A percentile compares a stretch with the other conserved stretches of the same genome.
Conservation (phyloP, 2,329 filamentous ascomycete genomes). For the Neofusicoccum kwambonambiense region DNA sequence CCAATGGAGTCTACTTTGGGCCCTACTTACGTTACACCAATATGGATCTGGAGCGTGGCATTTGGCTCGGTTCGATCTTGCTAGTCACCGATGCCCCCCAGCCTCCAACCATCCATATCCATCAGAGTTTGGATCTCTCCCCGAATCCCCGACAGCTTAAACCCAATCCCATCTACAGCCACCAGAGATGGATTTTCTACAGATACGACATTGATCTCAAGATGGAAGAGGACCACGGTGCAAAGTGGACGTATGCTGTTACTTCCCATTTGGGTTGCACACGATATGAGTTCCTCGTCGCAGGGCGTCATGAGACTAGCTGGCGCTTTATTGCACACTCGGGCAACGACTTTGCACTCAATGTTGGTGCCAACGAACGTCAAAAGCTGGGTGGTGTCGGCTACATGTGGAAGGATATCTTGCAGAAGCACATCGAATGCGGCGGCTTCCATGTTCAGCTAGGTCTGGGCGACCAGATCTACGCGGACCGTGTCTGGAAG, state of each 20-base stretch:
- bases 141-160: slow-evolving; percentile 88
- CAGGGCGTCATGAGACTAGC: slow-evolving; percentile 81
- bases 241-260: slow-evolving; percentile 96
- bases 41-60: slow-evolving; percentile 88
- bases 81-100: slow-evolving; percentile 88
- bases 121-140: slow-evolving; percentile 84
- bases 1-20: slow-evolving; percentile 96
- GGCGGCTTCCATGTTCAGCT: slow-evolving; percentile 94
- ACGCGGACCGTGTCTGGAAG: slow-evolving; percentile 92
- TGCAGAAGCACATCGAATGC: slow-evolving; percentile 95
- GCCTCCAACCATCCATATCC: slow-evolving; percentile 93
- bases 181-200: slow-evolving; percentile 94
- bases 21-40: slow-evolving; percentile 95
- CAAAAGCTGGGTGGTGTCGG: slow-evolving; percentile 83
- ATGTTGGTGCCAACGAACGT: slow-evolving; percentile 82
- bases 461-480: slow-evolving; percentile 90
- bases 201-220: slow-evolving; percentile 87
- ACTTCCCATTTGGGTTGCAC: slow-evolving; percentile 96
- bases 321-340: slow-evolving; percentile 97
- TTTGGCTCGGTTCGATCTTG: slow-evolving; percentile 92
- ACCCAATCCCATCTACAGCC: slow-evolving; percentile 77
- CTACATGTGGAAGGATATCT: slow-evolving; percentile 98
- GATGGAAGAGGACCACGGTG: slow-evolving; percentile 76
- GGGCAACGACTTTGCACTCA: slow-evolving; percentile 90
- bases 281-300: slow-evolving; percentile 95